phyloP scores from a whole-genome alignment of 306 rosid genomes.

The Astragalus membranaceus region DNA sequence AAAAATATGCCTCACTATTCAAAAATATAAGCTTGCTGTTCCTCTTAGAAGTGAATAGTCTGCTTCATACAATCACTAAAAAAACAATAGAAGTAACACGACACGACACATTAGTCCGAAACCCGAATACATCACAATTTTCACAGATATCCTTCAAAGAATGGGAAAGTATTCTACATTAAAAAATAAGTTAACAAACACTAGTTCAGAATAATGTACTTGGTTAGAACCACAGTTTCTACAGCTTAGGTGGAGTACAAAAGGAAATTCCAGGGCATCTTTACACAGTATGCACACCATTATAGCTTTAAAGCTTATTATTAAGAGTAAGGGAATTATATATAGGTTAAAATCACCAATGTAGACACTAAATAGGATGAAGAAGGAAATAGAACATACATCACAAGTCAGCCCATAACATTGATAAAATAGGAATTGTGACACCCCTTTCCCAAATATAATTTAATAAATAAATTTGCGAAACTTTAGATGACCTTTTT shows the following conservation, averaged over 20 bases:
- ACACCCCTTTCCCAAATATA: too few species aligned
- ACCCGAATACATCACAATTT: background rate
- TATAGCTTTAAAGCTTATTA: background rate
- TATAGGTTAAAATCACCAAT: background rate
- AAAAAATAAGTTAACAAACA: background rate
- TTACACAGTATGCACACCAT: background rate
- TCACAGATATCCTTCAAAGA: background rate
- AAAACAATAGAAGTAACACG: background rate
- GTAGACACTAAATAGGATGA: background rate
- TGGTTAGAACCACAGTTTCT: background rate
- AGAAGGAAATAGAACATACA: background rate
- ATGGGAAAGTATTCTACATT: background rate
- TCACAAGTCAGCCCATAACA: background rate
- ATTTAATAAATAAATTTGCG: too few species aligned
- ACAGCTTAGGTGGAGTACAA: background rate
- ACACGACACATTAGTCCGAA: background rate
- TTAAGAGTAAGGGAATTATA: background rate
- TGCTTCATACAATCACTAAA: background rate
- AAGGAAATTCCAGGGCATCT: background rate
- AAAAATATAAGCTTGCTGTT: background rate
- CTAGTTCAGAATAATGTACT: background rate
- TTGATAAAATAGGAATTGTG: background rate
- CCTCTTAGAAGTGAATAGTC: slow-evolving; percentile 12
- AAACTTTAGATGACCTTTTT: too few species aligned
- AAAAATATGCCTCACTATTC: background rate